These are phyloP conservation scores for Kazachstania viticola DNA, from an alignment of 805 yeast genomes.

Conservation along the genomic window DNA sequence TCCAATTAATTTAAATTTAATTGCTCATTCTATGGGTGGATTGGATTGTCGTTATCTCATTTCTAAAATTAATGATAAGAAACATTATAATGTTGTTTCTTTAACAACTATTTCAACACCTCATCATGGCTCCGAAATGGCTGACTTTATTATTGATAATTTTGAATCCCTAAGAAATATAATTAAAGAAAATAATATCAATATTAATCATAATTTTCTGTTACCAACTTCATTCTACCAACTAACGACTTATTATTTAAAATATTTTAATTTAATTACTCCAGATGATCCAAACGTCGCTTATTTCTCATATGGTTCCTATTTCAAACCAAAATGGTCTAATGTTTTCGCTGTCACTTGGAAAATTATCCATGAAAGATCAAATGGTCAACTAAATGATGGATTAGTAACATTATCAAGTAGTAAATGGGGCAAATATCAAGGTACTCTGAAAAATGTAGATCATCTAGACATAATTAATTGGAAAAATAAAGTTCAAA, in stretches of 20 bases:
- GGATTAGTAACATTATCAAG: constrained; percentile 76
- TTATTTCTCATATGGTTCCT: constrained; percentile 80
- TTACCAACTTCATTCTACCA: constrained; percentile 45
- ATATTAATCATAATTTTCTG: constrained; percentile 1
- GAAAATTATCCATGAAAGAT: constrained; percentile 40
- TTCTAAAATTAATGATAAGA: constrained; percentile 33
- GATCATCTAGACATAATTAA: constrained; percentile 84
- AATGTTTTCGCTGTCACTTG: constrained; percentile 55
- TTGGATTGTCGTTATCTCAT: constrained; percentile 72
- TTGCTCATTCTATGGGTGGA: constrained; percentile 95
- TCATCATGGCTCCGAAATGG: constrained; percentile 76
- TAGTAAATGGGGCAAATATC: constrained; percentile 72
- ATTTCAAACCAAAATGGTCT: constrained; percentile 48
- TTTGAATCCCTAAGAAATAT: constrained; percentile 16
- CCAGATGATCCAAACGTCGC: constrained; percentile 48
- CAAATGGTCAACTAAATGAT: constrained; percentile 51
- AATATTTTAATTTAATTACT: constrained; percentile 41
- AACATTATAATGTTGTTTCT: constrained; percentile 50
- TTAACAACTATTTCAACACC: constrained; percentile 84
- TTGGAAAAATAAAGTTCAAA: constrained; percentile 52
- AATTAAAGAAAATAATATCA: constrained; percentile 7
- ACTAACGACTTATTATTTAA: constrained; percentile 45
- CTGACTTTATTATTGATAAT: constrained; percentile 47
- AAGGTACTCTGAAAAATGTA: constrained; percentile 66
- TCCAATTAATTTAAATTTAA: constrained; percentile 39